Conservation (phyloP, 2,329 filamentous ascomycete species). For the Paraphoma sp. region DNA sequence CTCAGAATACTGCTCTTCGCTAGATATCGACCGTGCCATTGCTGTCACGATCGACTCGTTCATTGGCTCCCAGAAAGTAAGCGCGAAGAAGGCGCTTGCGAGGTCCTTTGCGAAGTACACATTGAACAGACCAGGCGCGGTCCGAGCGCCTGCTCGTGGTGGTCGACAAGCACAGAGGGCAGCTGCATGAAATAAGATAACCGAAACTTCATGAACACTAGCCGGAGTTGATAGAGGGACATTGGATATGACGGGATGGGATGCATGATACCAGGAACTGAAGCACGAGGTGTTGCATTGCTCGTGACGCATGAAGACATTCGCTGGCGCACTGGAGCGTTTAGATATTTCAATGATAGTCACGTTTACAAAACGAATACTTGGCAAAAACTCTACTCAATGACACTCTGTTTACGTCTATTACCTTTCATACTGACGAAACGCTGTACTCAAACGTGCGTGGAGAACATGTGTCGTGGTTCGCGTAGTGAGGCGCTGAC, state of each 20-base stretch:
- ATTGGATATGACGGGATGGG: conserved; percentile 7
- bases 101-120: conserved; percentile 95
- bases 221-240: conserved; percentile 4
- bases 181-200: conserved; percentile 25
- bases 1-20: conserved; percentile 89
- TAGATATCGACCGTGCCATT: conserved; percentile 96
- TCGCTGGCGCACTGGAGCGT: neutral
- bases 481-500: neutral
- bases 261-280: conserved; percentile 22
- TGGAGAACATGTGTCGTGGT: neutral
- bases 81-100: conserved; percentile 94
- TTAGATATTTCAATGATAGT: neutral
- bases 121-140: conserved; percentile 53
- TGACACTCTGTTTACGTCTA: too few species aligned
- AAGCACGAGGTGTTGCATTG: neutral
- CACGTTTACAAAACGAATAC: neutral
- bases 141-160: conserved; percentile 33
- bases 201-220: conserved; percentile 6
- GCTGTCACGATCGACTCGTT: conserved; percentile 96
- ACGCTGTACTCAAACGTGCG: too few species aligned
- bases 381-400: too few species aligned
- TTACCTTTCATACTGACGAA: too few species aligned
- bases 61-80: conserved; percentile 94
- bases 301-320: neutral
- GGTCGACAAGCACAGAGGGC: conserved; percentile 38